Evolutionary conservation across 139 green algal species (phyloP).

Genomic region (Yamagishiella unicocca): DNA sequence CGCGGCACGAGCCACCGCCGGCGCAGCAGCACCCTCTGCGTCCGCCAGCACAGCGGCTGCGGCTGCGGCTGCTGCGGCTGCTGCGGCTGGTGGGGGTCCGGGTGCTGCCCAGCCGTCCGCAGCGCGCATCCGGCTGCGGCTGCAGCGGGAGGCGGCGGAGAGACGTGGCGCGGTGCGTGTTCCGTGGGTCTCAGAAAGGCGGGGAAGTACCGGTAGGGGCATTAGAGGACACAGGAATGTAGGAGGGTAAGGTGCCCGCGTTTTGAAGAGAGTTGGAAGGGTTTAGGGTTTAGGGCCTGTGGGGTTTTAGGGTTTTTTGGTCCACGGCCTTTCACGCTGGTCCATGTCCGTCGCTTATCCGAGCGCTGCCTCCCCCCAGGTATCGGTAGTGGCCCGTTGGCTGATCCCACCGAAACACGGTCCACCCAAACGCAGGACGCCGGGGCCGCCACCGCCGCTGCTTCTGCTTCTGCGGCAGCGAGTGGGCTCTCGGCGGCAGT

Average conservation of each 20-base stretch:
- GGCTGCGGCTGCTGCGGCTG: background rate
- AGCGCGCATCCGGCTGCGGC: slow-evolving; percentile 4
- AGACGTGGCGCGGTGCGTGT: background rate
- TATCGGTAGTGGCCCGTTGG: no score
- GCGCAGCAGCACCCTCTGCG: background rate
- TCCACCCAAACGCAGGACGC: background rate
- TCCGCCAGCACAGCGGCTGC: background rate
- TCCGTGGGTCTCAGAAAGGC: background rate
- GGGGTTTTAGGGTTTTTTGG: no score
- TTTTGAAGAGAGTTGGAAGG: no score
- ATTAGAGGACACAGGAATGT: no score
- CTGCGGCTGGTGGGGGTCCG: background rate
- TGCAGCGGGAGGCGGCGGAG: slow-evolving; percentile 11
- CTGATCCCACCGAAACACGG: no score
- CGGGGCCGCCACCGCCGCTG: background rate
- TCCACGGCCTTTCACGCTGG: no score
- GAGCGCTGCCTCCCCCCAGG: no score
- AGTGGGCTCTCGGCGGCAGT: background rate
- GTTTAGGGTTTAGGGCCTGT: no score
- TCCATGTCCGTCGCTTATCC: no score
- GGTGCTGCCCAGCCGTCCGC: background rate
- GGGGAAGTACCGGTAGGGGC: no score
- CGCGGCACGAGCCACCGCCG: background rate
- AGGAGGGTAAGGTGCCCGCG: no score
- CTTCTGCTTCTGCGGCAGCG: background rate